Conservation (phyloP, 345 rosid genomes). For the Microcos paniculata region DNA sequence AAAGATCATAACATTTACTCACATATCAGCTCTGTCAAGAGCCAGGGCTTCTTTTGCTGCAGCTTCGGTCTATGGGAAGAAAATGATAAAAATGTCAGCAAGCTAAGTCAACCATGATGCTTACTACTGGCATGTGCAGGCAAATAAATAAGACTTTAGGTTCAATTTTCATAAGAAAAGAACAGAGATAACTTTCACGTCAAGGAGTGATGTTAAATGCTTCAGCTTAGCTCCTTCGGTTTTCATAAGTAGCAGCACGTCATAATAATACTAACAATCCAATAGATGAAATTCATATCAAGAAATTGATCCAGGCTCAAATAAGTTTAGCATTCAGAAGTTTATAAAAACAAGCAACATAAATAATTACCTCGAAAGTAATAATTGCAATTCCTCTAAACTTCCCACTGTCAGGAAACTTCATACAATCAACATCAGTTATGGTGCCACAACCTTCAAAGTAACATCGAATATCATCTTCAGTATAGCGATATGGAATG, state of each 20-base stretch:
- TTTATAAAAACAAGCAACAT: neutral
- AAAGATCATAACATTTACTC: neutral
- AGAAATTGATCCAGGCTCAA: neutral
- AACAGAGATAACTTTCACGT: neutral
- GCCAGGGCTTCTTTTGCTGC: slow-evolving; percentile 19
- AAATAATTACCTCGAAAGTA: slow-evolving; percentile 42
- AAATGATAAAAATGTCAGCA: neutral
- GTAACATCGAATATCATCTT: slow-evolving; percentile 82
- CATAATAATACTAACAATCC: neutral
- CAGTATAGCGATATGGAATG: slow-evolving; percentile 78
- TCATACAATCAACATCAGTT: slow-evolving; percentile 75
- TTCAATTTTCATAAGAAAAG: neutral
- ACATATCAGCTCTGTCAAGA: slow-evolving; percentile 18
- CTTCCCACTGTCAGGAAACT: slow-evolving; percentile 81
- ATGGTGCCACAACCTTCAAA: slow-evolving; percentile 83
- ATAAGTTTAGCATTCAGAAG: neutral
- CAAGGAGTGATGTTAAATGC: slow-evolving; percentile 23
- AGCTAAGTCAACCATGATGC: neutral
- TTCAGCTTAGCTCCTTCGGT: slow-evolving; percentile 77
- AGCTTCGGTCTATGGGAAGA: slow-evolving; percentile 8
- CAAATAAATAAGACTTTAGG: neutral
- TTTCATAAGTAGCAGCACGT: neutral
- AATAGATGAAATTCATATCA: neutral
- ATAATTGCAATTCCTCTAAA: slow-evolving; percentile 89
- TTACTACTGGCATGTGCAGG: neutral